Base-by-base conservation (phyloP, 768 basidiomycete species). In the Mrakia gelida region DNA sequence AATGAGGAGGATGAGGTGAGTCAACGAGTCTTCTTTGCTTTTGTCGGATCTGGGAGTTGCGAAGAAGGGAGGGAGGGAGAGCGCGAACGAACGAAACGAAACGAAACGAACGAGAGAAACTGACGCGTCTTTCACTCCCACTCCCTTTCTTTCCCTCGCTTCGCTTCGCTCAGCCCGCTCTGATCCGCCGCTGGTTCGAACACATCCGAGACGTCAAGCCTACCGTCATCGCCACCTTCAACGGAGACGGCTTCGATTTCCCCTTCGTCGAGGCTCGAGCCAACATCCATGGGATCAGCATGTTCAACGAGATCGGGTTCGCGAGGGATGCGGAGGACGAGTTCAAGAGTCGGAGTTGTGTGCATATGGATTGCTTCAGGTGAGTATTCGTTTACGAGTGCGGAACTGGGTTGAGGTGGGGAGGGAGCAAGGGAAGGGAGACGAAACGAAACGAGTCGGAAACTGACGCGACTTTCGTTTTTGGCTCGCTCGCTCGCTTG, bases 221-320 rank as follows among this genome's bases (percentile, higher is more conserved):
- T 0, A 99, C 97, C 0, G 94, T 99, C 54, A 95, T 98, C 84
- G 95, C 94, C 9, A 97, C 95, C 0, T 99, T 95, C 84, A 99
- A 98, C 89, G 97, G 97, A 30, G 96, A 99, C 85, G 95, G 94
- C 82, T 99, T 99, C 88, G 97, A 98, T 88, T 98, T 98, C 81
- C 96, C 97, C 0, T 98, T 98, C 85, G 90, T 99, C 11, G 91
- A 89, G 80, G 92, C 93, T 6, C 88, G 96, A 23, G 87, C 95
- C 0, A 91, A 91, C 80, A 88, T 88, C 3, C 94, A 96, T 81
- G 95, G 94, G 0, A 94, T 99, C 81, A 94, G 96, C 84, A 96
- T 98, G 94, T 95, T 92, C 83, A 86, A 91, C 38, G 95, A 98
- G 86, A 98, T 89, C 0, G 97, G 97, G 0, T 98, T 99, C 82